Conservation (phyloP, 768 basidiomycete genomes). For the Daedaleopsis sinensis region DNA sequence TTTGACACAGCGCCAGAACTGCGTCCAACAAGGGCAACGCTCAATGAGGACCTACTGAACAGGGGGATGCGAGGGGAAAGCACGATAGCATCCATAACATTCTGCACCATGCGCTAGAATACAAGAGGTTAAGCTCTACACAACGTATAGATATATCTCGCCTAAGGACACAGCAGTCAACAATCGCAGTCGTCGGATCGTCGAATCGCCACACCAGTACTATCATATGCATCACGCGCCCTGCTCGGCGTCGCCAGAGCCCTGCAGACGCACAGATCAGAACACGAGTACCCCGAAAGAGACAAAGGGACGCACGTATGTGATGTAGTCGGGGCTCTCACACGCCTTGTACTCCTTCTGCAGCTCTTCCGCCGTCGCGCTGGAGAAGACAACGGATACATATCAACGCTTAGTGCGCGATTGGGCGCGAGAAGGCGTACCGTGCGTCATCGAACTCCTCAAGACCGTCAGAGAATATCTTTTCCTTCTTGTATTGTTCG, state of each 20-base stretch:
- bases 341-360: conserved; percentile 96
- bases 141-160: conserved; percentile 5
- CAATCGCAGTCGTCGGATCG: no score
- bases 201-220: background rate
- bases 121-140: conserved; percentile 13
- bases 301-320: conserved; percentile 58
- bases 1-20: background rate
- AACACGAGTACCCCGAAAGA: background rate
- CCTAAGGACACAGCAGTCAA: background rate
- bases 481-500: conserved; percentile 97
- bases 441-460: conserved; percentile 99
- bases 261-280: conserved; percentile 6
- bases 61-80: background rate
- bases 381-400: conserved; percentile 31
- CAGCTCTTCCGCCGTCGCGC: conserved; percentile 84
- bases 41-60: no score
- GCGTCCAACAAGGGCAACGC: background rate
- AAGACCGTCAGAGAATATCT: conserved; percentile 89
- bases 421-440: conserved; percentile 42
- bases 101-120: conserved; percentile 9
- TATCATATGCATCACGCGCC: background rate
- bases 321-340: conserved; percentile 93
- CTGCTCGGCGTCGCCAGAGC: conserved; percentile 22
- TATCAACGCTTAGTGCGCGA: background rate
- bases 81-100: background rate